phyloP scores from a whole-genome alignment of 768 basidiomycete species.

The Suillus hirtellus region DNA sequence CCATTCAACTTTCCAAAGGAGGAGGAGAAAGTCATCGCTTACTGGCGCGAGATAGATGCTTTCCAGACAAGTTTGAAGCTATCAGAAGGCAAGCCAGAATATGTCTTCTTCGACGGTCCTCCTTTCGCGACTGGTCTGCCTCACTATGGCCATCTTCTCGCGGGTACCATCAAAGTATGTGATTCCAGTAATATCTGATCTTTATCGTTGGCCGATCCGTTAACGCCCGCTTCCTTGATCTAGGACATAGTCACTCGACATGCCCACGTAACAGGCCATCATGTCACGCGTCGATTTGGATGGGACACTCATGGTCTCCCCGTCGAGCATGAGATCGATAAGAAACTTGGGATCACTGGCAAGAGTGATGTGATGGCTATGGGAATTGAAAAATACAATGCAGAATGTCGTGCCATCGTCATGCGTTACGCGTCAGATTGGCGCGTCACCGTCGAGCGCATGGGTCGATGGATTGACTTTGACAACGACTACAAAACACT shows the following conservation, averaged over 20 bases:
- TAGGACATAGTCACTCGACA: constrained; percentile 98
- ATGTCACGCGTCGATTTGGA: constrained; percentile 92
- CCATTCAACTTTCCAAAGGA: constrained; percentile 84
- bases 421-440: constrained; percentile 97
- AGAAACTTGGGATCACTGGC: constrained; percentile 87
- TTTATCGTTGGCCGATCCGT: constrained; percentile 11
- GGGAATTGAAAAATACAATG: constrained; percentile 98
- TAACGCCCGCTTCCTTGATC: constrained; percentile 5
- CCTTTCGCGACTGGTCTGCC: constrained; percentile 97
- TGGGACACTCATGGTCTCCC: constrained; percentile 99
- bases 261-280: constrained; percentile 88
- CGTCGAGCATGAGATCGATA: constrained; percentile 99
- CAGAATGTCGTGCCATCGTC: constrained; percentile 93
- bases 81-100: constrained; percentile 88
- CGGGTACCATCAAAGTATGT: constrained; percentile 88
- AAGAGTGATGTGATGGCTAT: constrained; percentile 92
- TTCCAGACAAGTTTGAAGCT: constrained; percentile 93
- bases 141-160: constrained; percentile 92
- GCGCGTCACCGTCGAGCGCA: constrained; percentile 92
- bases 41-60: constrained; percentile 97
- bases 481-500: constrained; percentile 99
- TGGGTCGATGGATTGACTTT: constrained; percentile 99
- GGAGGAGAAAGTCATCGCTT: constrained; percentile 86
- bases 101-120: constrained; percentile 95
- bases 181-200: not conserved